phyloP scores from a whole-genome alignment of 805 yeast species.

The Lachancea sp. region DNA sequence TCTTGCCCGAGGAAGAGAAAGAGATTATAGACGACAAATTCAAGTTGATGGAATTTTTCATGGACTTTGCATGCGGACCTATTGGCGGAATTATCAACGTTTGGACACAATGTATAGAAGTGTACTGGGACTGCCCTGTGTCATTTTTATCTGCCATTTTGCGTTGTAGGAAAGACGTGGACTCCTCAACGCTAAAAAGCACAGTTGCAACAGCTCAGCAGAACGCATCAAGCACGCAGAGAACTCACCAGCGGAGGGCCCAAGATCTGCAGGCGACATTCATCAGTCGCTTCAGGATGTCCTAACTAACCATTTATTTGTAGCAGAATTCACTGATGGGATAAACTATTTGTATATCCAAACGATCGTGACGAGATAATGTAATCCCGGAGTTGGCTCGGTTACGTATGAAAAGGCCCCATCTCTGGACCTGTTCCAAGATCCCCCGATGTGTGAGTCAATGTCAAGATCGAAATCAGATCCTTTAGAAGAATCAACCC shows the following conservation, averaged over 20 bases:
- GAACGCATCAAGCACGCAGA: constrained; percentile 18
- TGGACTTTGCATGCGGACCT: constrained; percentile 47
- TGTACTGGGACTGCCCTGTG: constrained; percentile 72
- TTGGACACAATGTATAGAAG: constrained; percentile 56
- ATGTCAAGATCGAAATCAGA: constrained; percentile 16
- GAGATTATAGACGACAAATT: constrained; percentile 44
- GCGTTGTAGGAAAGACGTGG: constrained; percentile 37
- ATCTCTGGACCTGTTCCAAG: constrained; percentile 53
- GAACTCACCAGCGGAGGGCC: constrained; percentile 15
- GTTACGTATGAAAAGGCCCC: constrained; percentile 41
- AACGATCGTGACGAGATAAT: constrained; percentile 29
- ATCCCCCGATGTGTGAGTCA: constrained; percentile 42
- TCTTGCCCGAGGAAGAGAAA: constrained; percentile 33
- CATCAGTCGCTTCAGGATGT: constrained; percentile 20
- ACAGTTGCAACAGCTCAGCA: constrained; percentile 17
- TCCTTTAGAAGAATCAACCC: constrained; percentile 23
- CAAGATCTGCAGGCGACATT: constrained; percentile 22
- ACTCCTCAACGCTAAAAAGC: constrained; percentile 25
- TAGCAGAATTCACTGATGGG: too few relatives aligned
- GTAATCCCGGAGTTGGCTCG: constrained; percentile 11
- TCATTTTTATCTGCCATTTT: constrained; percentile 63
- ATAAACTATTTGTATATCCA: constrained; percentile 31
- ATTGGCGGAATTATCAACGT: constrained; percentile 44
- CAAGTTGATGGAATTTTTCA: constrained; percentile 53
- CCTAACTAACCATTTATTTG: too few relatives aligned